These are phyloP conservation scores for Stropharia rugosoannulata DNA, from an alignment of 768 basidiomycete genomes.

Conservation along the genomic window DNA sequence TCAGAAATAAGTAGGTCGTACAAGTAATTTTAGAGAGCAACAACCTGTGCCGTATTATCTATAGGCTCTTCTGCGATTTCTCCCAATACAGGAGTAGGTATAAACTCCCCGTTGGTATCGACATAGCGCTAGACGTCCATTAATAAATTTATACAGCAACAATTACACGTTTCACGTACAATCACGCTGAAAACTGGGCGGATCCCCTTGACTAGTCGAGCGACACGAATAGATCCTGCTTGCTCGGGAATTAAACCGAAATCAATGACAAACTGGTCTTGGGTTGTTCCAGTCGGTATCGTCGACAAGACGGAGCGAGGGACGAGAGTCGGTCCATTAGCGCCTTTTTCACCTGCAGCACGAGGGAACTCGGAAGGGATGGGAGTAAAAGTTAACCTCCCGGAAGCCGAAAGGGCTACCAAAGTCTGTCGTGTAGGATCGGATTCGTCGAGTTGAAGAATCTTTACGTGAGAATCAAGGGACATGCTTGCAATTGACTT, in stretches of 20 bases:
- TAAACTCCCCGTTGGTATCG: conserved; percentile 51
- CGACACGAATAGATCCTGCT: conserved; percentile 47
- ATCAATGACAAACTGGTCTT: conserved; percentile 39
- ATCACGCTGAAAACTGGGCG: conserved; percentile 59
- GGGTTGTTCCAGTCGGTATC: conserved; percentile 36
- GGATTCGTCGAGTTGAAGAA: conserved; percentile 35
- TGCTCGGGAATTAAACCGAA: conserved; percentile 43
- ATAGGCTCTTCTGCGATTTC: conserved; percentile 26
- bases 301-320: conserved; percentile 50
- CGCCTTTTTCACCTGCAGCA: conserved; percentile 38
- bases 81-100: conserved; percentile 47
- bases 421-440: conserved; percentile 38
- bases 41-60: conserved; percentile 11
- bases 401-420: conserved; percentile 57
- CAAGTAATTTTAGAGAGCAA: conserved; percentile 2
- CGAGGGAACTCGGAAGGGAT: conserved; percentile 45
- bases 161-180: conserved; percentile 38
- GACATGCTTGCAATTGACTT: conserved; percentile 59
- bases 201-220: conserved; percentile 52
- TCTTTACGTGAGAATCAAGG: conserved; percentile 62
- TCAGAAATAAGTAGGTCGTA: not conserved
- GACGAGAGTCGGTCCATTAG: conserved; percentile 48
- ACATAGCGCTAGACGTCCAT: conserved; percentile 46
- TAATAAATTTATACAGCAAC: conserved; percentile 8
- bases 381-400: conserved; percentile 56